Evolutionary conservation across 164 flowering plant genomes (phyloP).

Genomic region (Vitis rotundifolia): DNA sequence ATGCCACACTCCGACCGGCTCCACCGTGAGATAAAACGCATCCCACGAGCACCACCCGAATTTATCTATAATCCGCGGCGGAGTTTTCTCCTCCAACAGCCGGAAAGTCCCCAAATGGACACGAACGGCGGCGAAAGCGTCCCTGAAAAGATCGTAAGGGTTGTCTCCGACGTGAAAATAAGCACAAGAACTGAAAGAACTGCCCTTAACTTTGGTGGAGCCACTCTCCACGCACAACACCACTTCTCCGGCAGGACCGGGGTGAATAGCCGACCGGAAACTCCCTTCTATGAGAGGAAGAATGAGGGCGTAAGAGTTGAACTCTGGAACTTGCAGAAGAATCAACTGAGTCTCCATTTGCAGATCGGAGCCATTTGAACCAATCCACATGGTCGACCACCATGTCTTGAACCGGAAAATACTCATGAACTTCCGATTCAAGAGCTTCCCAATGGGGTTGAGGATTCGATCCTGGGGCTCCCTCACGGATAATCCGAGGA

Average conservation of each 20-base stretch:
- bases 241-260: background rate
- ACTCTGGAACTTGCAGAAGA: background rate
- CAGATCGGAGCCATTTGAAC: background rate
- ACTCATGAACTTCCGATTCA: constrained; percentile 1
- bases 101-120: background rate
- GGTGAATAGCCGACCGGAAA: background rate
- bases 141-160: background rate
- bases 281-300: background rate
- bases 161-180: background rate
- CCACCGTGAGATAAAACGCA: constrained; percentile 6
- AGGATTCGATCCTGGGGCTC: background rate
- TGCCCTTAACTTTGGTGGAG: background rate
- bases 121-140: background rate
- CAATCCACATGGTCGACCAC: constrained; percentile 17
- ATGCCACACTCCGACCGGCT: constrained; percentile 6
- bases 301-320: background rate
- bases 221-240: background rate
- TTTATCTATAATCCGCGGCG: background rate
- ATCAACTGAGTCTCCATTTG: background rate
- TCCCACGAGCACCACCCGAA: constrained; percentile 2
- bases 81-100: background rate
- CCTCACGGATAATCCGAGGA: background rate
- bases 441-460: constrained; percentile 6
- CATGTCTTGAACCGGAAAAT: constrained; percentile 17
- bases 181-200: background rate